Evolutionary conservation across 345 rosid species (phyloP), one percentile per base, ranked within the genome.

Genomic region (Eutrema yunnanense): DNA sequence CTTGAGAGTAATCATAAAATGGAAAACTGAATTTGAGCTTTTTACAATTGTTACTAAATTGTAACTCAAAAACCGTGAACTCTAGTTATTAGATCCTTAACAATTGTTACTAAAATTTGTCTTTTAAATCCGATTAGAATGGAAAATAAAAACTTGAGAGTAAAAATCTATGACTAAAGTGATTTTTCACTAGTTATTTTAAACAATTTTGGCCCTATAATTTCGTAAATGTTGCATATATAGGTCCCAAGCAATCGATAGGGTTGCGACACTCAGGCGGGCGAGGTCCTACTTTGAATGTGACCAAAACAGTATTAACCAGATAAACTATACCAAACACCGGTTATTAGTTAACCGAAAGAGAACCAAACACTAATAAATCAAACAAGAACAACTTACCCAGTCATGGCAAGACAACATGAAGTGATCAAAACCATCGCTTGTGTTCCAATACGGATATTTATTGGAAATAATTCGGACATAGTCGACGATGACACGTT

Each of bases 321-420:
- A n/a, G 1, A 40, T 40, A 40, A 40, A 40, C 43, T 40, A 40
- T 12, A 9, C 13, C 13, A 29, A 53, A 11, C 53, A 42, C 19
- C 32, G 11, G 63, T 16, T 42, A 30, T 8, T 14, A 5, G 61
- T 6, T 53, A 41, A 53, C 61, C 26, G 2, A 16, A 4, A 13
- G n/a, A 44, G 14, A 57, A 59, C 52, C 29, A 50, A 71, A 60
- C 51, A 48, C 9, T 40, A 38, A 49, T 1, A 22, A 58, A 65
- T 2, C 38, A n/a, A 62, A 34, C 22, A 68, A 62, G 40, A 69
- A 54, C 43, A 42, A 51, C 58, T 51, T 77, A 89, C 93, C 93
- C 96, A 89, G 48, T 89, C 97, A 72, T 89, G 92, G 80, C 96
- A 92, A 36, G 96, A 83, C 34, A 88, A 82, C 90, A 92, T 89